Base-by-base conservation (phyloP, 1,284 basidiomycete species). In the Mycena sp. region DNA sequence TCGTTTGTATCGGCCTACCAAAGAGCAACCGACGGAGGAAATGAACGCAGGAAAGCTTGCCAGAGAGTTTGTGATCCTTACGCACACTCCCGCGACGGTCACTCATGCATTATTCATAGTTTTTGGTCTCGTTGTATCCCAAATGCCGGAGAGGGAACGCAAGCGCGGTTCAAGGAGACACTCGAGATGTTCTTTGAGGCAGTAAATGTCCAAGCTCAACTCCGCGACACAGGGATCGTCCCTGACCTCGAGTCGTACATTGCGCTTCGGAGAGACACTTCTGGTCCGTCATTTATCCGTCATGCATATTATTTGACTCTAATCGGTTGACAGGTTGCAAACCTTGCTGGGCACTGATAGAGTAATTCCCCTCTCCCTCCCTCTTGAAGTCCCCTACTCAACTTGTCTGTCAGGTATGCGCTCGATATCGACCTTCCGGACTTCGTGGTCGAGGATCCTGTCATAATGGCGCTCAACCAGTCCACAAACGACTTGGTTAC, bases 191-290 rank as follows among this genome's bases (percentile, higher is more conserved):
- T 87, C 74, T 85, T 88, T 64, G 78, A 85, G 62, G 79, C 85
- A 26, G 81, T 86, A 61, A 82, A 80, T 44, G 79, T 83, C 30
- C 81, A 88, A 72, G 80, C 85, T 16, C 75, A 78, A 17, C 80
- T 82, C 51, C 85, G 87, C n/a, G 81, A 84, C 64, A 76, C 76
- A 0, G 81, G 76, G 6, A 64, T 71, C 11, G 74, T 86, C 41
- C 84, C 83, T 10, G 83, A 86, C 70, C 76, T 88, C 25, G 85
- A 88, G 61, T 82, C 84, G 5, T 89, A 87, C 64, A 85, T 88
- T 67, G 79, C 81, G 59, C 71, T 87, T 43, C 80, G 87, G 35
- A 78, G 87, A 48, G 84, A 88, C 64, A 87, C 85, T 28, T 82
- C 81, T 64, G 81, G 81, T 80, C 65, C 67, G 72, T 70, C 64